These are phyloP conservation scores for Teratosphaeria zuluensis DNA, from an alignment of 2,329 filamentous ascomycete species.

Conservation along the genomic window DNA sequence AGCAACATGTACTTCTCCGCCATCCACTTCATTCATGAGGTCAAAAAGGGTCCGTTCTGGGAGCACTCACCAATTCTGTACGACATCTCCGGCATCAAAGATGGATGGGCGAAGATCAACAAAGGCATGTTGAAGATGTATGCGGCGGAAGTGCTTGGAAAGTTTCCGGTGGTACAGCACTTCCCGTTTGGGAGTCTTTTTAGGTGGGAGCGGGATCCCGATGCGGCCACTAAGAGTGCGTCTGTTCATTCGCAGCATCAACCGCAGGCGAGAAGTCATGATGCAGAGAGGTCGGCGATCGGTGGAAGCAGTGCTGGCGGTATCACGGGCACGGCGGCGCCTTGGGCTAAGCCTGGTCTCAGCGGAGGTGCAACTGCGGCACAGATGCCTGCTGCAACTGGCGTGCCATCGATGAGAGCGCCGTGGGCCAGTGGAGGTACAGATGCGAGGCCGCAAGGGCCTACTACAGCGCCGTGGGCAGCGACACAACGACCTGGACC, in stretches of 20 bases:
- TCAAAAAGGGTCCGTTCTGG: conserved; percentile 95
- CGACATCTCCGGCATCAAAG: conserved; percentile 82
- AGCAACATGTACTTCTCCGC: conserved; percentile 80
- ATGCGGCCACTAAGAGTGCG: conserved; percentile 19
- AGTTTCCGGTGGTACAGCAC: conserved; percentile 98
- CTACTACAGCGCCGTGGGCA: background rate
- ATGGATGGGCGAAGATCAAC: conserved; percentile 96
- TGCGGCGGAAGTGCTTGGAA: conserved; percentile 88
- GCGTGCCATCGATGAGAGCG: conserved; percentile 20
- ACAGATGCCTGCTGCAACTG: conserved; percentile 17
- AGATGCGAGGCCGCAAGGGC: background rate
- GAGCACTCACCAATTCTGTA: conserved; percentile 84
- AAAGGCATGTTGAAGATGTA: conserved; percentile 99
- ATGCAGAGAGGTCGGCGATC: conserved; percentile 7
- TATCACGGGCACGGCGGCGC: conserved; percentile 12
- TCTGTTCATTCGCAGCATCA: conserved; percentile 21
- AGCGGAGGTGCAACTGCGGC: conserved; percentile 6
- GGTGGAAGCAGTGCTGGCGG: conserved; percentile 5
- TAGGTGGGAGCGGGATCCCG: conserved; percentile 36
- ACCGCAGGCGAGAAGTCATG: conserved; percentile 14
- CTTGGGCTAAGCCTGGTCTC: conserved; percentile 16
- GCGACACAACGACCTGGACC: background rate
- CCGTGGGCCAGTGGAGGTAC: conserved; percentile 12
- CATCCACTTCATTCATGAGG: conserved; percentile 92
- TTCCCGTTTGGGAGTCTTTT: conserved; percentile 49